These are phyloP conservation scores for Mucor racemosus DNA, from an alignment of 371 early-diverging fungal species.

Conservation along the genomic window DNA sequence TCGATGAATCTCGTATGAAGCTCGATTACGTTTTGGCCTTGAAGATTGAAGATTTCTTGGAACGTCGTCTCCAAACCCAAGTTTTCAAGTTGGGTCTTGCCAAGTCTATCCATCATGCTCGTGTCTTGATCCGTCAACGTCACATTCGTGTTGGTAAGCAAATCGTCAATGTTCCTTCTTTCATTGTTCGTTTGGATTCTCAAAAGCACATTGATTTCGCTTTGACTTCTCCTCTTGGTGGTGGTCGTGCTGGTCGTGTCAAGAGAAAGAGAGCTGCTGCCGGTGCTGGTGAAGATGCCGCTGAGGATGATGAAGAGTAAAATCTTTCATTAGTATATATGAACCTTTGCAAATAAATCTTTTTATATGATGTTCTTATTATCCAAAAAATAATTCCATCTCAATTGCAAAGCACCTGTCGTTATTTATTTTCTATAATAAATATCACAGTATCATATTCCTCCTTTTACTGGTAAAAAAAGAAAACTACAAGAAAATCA, in stretches of 20 bases:
- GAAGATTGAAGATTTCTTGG: constrained; percentile 98
- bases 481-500: neutral
- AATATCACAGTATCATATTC: constrained; percentile 34
- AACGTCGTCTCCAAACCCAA: constrained; percentile 99
- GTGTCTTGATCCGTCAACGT: constrained; percentile 98
- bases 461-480: neutral
- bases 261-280: constrained; percentile 90
- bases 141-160: constrained; percentile 99
- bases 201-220: constrained; percentile 99
- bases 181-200: constrained; percentile 92
- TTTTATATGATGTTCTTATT: constrained; percentile 21
- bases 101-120: constrained; percentile 99
- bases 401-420: constrained; percentile 57
- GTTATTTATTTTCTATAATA: constrained; percentile 16
- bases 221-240: constrained; percentile 97
- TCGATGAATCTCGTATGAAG: constrained; percentile 96
- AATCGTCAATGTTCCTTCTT: constrained; percentile 96
- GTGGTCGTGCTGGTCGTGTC: constrained; percentile 98
- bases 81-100: constrained; percentile 99
- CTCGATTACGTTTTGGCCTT: constrained; percentile 99
- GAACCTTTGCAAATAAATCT: constrained; percentile 59
- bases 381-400: constrained; percentile 17
- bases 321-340: constrained; percentile 32
- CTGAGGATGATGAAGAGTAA: constrained; percentile 72
- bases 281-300: constrained; percentile 71